These are phyloP conservation scores for Penicillium goetzii DNA, from an alignment of 495 filamentous ascomycete species.

Conservation along the genomic window DNA sequence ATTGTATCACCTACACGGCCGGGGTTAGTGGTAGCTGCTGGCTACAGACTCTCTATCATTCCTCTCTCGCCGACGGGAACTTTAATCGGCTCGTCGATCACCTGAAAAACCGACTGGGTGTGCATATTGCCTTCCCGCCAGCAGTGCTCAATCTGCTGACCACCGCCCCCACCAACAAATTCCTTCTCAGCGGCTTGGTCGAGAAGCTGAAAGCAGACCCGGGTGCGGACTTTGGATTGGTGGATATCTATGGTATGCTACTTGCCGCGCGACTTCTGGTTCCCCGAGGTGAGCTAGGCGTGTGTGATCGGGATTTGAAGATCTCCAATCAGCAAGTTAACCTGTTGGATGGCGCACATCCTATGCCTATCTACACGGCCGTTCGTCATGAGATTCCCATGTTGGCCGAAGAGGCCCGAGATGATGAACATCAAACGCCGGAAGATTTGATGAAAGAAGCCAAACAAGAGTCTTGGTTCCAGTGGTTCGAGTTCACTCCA, in stretches of 20 bases:
- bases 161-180: constrained; percentile 87
- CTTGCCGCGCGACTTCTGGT: constrained; percentile 83
- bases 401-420: constrained; percentile 40
- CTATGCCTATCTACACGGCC: constrained; percentile 91
- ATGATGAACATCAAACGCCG: constrained; percentile 37
- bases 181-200: constrained; percentile 81
- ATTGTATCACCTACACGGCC: constrained; percentile 91
- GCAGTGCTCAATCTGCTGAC: constrained; percentile 74
- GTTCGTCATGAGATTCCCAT: constrained; percentile 95
- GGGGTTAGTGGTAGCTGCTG: constrained; percentile 96
- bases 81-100: constrained; percentile 75
- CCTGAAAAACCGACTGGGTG: constrained; percentile 77
- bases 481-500: constrained; percentile 96
- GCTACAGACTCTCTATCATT: constrained; percentile 88
- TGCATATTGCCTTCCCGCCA: constrained; percentile 92
- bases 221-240: constrained; percentile 80
- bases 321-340: constrained; percentile 79
- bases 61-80: constrained; percentile 69
- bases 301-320: constrained; percentile 80
- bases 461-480: constrained; percentile 84
- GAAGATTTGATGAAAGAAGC: constrained; percentile 64
- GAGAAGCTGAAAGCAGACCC: constrained; percentile 88
- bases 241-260: constrained; percentile 88
- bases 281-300: constrained; percentile 77
- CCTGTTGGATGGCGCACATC: constrained; percentile 73